A percentile compares a stretch with the other conserved stretches of the same genome.
phyloP scores from a whole-genome alignment of 192 early-diverging fungal species.

The Spizellomyces sp. region DNA sequence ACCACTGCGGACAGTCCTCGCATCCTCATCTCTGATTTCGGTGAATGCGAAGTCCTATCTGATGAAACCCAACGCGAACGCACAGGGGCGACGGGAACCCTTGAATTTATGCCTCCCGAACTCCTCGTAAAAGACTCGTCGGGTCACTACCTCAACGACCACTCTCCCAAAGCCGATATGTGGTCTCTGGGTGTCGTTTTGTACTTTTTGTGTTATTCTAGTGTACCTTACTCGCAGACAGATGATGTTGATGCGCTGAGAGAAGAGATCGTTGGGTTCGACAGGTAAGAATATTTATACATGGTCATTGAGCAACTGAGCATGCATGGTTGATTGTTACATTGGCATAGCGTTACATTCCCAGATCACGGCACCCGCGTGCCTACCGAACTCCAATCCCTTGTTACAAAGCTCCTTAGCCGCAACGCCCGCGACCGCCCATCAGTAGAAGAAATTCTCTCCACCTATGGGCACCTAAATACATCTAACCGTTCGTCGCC shows the following conservation, averaged over 20 bases:
- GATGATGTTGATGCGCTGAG: slow-evolving; percentile 88
- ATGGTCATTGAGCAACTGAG: neutral
- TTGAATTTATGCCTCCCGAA: slow-evolving; percentile 89
- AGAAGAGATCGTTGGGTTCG: slow-evolving; percentile 75
- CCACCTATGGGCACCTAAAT: slow-evolving; percentile 1
- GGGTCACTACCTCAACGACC: slow-evolving; percentile 75
- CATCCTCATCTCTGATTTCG: slow-evolving; percentile 94
- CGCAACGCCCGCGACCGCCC: slow-evolving; percentile 61
- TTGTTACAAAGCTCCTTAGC: neutral
- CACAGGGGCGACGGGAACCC: slow-evolving; percentile 79
- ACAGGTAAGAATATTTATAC: slow-evolving; percentile 2
- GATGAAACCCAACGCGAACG: slow-evolving; percentile 64
- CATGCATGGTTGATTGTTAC: neutral
- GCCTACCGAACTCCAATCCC: slow-evolving; percentile 21
- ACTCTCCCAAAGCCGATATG: slow-evolving; percentile 87
- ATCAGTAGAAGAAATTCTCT: slow-evolving; percentile 62
- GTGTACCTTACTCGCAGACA: slow-evolving; percentile 78
- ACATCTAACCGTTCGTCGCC: neutral
- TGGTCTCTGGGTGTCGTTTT: slow-evolving; percentile 95
- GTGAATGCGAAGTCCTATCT: slow-evolving; percentile 90
- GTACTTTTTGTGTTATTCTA: slow-evolving; percentile 87
- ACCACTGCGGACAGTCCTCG: slow-evolving; percentile 54
- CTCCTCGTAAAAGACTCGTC: slow-evolving; percentile 52
- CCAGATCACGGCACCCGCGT: slow-evolving; percentile 45
- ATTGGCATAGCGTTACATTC: slow-evolving; percentile 35